Base-by-base conservation (phyloP, 805 yeast genomes). In the Hanseniaspora valbyensis region DNA sequence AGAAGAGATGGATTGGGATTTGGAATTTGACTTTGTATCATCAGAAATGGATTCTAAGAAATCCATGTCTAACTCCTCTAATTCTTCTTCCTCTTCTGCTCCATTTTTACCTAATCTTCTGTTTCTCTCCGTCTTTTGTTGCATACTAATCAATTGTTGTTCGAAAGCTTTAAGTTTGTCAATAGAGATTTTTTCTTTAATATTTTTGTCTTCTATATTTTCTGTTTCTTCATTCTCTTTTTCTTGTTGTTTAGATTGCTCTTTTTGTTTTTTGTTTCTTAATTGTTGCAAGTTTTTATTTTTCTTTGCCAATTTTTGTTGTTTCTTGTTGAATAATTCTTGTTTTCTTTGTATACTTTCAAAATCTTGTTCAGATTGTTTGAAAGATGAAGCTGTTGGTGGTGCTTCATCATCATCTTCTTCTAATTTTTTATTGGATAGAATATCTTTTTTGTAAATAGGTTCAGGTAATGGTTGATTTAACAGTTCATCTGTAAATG, bases 351-450 rank as follows among this genome's bases (percentile, higher is more conserved):
- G 57, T 57, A 32, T 6, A 2, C 9, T 12, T 8, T 39, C 16
- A 28, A 14, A 46, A 1, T n/a, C 36, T 5, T 46, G 26, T 18
- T 39, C 37, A 24, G 66, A 67, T 29, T 60, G 36, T 38, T 64
- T 53, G 43, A 65, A 45, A 9, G 63, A 62, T 44, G 71, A 77
- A 55, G 74, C 78, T 52, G 73, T 77, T 48, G 80, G 79, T 0
- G 80, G 79, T 0, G 78, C 77, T 19, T 72, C 77, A 51, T 67
- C 73, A 53, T 67, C 71, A 42, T 58, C 66, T 45, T 34, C 54
- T n/a, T n/a, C n/a, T n/a, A n/a, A n/a, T n/a, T n/a, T n/a, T n/a
- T n/a, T n/a, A n/a, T n/a, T n/a, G n/a, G n/a, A n/a, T n/a, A n/a
- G n/a, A n/a, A n/a, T 54, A 18, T 49, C 56, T 33, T 54, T 54